Percentiles rank a stretch among this genome's conserved stretches.
Evolutionary conservation across 345 rosid species (phyloP).

Genomic region (Euphorbia pulcherrima): DNA sequence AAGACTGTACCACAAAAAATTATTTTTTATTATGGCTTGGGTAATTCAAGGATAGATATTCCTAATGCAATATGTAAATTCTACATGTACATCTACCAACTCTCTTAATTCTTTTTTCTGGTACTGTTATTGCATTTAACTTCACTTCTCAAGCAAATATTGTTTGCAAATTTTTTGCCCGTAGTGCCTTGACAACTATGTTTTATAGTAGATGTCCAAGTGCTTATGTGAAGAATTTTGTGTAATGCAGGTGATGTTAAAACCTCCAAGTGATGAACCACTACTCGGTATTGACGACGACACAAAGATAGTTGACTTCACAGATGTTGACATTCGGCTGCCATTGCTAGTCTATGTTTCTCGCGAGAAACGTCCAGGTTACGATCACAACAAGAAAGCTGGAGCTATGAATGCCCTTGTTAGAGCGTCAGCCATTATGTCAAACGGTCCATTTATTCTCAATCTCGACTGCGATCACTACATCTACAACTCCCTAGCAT

Average conservation of each 20-base stretch:
- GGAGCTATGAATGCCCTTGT: conserved; percentile 99
- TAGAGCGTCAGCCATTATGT: conserved; percentile 96
- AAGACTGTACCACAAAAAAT: too few relatives aligned
- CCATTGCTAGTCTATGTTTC: conserved; percentile 96
- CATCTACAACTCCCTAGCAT: conserved; percentile 86
- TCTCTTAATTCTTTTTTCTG: too few relatives aligned
- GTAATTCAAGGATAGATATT: too few relatives aligned
- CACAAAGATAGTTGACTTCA: conserved; percentile 53
- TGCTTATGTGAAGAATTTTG: conserved; percentile 2
- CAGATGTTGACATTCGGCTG: conserved; percentile 89
- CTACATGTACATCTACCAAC: too few relatives aligned
- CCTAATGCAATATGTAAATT: too few relatives aligned
- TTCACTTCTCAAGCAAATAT: too few relatives aligned
- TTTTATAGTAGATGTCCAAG: not conserved
- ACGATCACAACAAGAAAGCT: conserved; percentile 98
- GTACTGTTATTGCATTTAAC: not conserved
- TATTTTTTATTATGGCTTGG: too few relatives aligned
- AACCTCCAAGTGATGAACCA: conserved; percentile 95
- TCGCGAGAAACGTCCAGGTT: conserved; percentile 97
- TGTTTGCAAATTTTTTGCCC: too few relatives aligned
- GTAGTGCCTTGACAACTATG: too few relatives aligned
- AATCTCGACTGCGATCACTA: conserved; percentile 98
- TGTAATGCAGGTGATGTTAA: conserved; percentile 77
- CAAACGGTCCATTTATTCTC: conserved; percentile 92
- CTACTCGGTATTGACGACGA: conserved; percentile 66